phyloP scores from a whole-genome alignment of 2,329 filamentous ascomycete species.

The Aspergillus novoparasiticus region DNA sequence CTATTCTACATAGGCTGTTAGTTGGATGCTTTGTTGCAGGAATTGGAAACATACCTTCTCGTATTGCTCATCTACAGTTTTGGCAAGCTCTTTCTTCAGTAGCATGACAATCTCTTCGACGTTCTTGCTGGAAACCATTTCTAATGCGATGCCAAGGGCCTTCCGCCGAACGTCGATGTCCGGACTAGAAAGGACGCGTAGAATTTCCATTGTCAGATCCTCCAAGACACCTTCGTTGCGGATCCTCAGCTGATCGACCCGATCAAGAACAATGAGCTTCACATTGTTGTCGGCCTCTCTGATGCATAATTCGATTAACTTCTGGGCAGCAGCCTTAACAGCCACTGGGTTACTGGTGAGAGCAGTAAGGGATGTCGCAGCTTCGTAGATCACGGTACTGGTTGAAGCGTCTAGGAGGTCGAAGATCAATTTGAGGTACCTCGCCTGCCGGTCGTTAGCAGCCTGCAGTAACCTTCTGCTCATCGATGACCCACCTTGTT shows the following conservation, averaged over 20 bases:
- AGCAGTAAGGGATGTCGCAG: constrained; percentile 89
- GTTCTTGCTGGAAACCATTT: constrained; percentile 99
- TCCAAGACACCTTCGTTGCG: constrained; percentile 91
- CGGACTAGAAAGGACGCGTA: constrained; percentile 90
- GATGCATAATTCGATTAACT: constrained; percentile 96
- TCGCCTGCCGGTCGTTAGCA: constrained; percentile 60
- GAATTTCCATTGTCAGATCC: constrained; percentile 94
- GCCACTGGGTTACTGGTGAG: constrained; percentile 96
- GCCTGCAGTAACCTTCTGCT: background rate
- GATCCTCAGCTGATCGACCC: constrained; percentile 82
- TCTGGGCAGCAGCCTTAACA: constrained; percentile 91
- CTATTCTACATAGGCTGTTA: constrained; percentile 60
- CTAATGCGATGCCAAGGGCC: constrained; percentile 83
- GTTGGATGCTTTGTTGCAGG: constrained; percentile 5
- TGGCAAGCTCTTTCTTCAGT: constrained; percentile 94
- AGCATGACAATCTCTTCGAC: constrained; percentile 96
- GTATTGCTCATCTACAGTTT: constrained; percentile 97
- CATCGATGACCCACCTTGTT: constrained; percentile 72
- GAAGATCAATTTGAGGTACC: constrained; percentile 92
- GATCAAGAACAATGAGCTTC: constrained; percentile 95
- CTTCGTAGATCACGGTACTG: constrained; percentile 96
- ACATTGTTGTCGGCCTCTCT: constrained; percentile 99
- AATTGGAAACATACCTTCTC: constrained; percentile 65
- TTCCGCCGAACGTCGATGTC: constrained; percentile 96
- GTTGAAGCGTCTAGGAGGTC: constrained; percentile 91